These are phyloP conservation scores for Senna siamea DNA, from an alignment of 306 rosid genomes.

Conservation along the genomic window DNA sequence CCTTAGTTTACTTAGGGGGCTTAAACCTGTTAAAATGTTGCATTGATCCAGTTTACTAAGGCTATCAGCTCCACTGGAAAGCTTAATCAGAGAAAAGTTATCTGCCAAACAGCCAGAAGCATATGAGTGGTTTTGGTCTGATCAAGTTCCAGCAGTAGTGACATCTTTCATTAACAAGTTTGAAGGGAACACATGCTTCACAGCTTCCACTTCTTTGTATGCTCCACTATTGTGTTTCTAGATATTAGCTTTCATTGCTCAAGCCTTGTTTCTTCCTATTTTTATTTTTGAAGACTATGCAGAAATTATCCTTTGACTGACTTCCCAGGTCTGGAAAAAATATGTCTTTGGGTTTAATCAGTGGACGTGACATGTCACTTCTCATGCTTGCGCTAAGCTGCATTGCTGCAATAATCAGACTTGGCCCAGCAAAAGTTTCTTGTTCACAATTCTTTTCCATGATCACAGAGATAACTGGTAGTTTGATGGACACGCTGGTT, in stretches of 20 bases:
- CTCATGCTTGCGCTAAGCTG: conserved; percentile 87
- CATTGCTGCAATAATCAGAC: conserved; percentile 81
- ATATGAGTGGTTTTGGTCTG: conserved; percentile 91
- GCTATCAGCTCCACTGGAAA: conserved; percentile 82
- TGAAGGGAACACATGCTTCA: conserved; percentile 65
- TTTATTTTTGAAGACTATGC: conserved; percentile 33
- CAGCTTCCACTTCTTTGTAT: conserved; percentile 74
- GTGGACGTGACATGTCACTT: conserved; percentile 64
- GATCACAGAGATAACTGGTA: conserved; percentile 77
- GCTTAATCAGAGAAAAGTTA: conserved; percentile 79
- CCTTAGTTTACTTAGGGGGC: conserved; percentile 35
- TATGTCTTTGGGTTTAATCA: conserved; percentile 45
- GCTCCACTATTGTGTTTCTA: conserved; percentile 43
- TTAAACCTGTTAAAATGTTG: conserved; percentile 41
- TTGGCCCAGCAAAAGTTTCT: conserved; percentile 85
- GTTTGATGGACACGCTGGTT: conserved; percentile 93
- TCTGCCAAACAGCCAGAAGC: conserved; percentile 82
- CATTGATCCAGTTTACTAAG: conserved; percentile 74
- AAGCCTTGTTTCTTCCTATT: conserved; percentile 26
- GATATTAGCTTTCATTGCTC: conserved; percentile 30
- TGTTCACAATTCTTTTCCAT: conserved; percentile 84
- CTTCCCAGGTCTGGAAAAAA: conserved; percentile 71
- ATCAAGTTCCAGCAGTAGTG: conserved; percentile 79
- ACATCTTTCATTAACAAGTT: conserved; percentile 73
- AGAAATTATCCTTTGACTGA: conserved; percentile 41